phyloP scores from a whole-genome alignment of 2,329 filamentous ascomycete species.

The Apiospora marii region DNA sequence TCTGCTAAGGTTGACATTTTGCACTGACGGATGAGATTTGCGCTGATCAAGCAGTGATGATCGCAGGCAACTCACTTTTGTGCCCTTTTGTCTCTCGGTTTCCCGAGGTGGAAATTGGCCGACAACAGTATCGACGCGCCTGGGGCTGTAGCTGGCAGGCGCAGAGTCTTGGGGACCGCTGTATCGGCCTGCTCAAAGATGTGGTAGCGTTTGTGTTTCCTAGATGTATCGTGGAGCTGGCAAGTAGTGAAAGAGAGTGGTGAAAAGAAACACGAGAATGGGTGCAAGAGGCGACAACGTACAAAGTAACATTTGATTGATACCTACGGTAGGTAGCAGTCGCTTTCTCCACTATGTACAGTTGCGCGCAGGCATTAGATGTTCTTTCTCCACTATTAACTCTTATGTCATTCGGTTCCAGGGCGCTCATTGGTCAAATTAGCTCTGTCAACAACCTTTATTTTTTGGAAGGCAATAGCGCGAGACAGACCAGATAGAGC shows the following conservation, averaged over 20 bases:
- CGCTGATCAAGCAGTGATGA: constrained; percentile 26
- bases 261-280: neutral
- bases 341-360: neutral
- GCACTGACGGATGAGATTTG: constrained; percentile 29
- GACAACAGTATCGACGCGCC: neutral
- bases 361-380: neutral
- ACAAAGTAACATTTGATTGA: constrained; percentile 14
- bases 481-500: neutral
- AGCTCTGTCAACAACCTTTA: constrained; percentile 18
- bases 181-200: neutral
- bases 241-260: no score
- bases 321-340: neutral
- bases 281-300: neutral
- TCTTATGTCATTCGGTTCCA: neutral
- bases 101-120: constrained; percentile 12
- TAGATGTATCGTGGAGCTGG: neutral
- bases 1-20: constrained; percentile 90
- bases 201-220: neutral
- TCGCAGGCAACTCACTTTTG: constrained; percentile 30
- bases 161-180: neutral
- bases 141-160: neutral
- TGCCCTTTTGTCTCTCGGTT: constrained; percentile 20
- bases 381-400: neutral
- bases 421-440: neutral
- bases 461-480: constrained; percentile 10